Conservation (phyloP, 2,329 filamentous ascomycete species). For the Tolypocladium cylindrosporum region DNA sequence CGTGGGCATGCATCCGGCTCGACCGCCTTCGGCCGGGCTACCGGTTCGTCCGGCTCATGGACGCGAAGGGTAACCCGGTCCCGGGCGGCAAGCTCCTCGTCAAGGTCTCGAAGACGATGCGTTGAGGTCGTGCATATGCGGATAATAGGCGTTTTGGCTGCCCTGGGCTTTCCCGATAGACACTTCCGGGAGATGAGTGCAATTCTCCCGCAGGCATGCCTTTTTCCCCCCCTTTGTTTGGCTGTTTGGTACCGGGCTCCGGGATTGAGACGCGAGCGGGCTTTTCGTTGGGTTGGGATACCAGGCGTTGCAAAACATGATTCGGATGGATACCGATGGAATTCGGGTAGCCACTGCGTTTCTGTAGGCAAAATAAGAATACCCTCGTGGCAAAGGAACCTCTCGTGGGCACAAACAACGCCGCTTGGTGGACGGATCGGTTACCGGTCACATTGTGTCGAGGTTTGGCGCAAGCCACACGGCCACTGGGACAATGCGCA, state of each 20-base stretch:
- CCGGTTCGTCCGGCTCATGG: slow-evolving; percentile 41
- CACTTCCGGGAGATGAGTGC: not conserved
- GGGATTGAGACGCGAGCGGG: not conserved
- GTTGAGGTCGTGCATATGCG: slow-evolving; percentile 9
- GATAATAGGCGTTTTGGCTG: not conserved
- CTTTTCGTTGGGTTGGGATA: not conserved
- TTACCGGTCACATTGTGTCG: not conserved
- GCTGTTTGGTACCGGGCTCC: not conserved
- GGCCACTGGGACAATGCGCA: not conserved
- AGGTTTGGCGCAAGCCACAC: not conserved
- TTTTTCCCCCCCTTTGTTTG: not conserved
- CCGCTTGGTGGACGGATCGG: not conserved
- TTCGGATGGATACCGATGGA: not conserved
- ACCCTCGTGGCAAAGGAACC: not conserved
- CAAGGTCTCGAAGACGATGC: slow-evolving; percentile 37
- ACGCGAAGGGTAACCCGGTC: slow-evolving; percentile 33
- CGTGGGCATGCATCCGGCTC: slow-evolving; percentile 50
- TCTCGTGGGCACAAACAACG: not conserved
- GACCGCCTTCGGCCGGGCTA: slow-evolving; percentile 46
- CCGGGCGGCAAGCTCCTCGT: slow-evolving; percentile 40
- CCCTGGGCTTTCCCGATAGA: not conserved
- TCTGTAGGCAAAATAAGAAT: not conserved
- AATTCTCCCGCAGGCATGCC: not conserved
- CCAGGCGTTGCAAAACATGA: not conserved
- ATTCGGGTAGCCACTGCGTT: not conserved